Evolutionary conservation across 148 eudicot genomes (phyloP).

Genomic region (Cornus kousa): DNA sequence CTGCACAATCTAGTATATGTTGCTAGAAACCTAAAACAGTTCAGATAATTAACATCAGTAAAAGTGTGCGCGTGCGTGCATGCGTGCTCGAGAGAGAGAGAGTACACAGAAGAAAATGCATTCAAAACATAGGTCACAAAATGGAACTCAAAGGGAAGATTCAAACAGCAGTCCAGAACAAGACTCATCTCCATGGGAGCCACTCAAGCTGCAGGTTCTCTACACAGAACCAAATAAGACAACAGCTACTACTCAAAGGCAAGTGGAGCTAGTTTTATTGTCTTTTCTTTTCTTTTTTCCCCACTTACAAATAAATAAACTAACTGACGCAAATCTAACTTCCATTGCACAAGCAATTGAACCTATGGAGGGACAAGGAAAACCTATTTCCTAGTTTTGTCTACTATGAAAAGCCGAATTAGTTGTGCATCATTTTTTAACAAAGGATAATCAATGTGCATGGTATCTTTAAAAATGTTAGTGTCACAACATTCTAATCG

Average conservation of each 20-base stretch:
- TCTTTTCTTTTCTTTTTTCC: neutral
- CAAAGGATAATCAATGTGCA: no score
- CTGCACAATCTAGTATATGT: neutral
- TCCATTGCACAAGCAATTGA: neutral
- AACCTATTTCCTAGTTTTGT: neutral
- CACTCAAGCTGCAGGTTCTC: neutral
- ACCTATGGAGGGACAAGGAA: neutral
- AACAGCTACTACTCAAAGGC: neutral
- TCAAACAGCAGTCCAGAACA: neutral
- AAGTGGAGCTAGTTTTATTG: neutral
- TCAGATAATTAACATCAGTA: neutral
- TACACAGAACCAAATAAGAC: neutral
- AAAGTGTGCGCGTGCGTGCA: neutral
- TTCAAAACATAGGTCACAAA: no score
- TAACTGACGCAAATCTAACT: neutral
- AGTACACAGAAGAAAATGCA: no score
- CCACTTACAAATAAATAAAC: neutral
- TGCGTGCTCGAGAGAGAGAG: neutral
- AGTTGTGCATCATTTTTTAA: no score
- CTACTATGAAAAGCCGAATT: neutral
- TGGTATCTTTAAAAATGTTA: no score
- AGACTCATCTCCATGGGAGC: neutral
- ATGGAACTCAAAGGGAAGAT: neutral
- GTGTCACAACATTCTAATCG: no score
- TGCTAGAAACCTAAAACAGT: constrained; percentile 6